Conservation (phyloP, 345 rosid genomes). For the Eucalyptus pauciflora region DNA sequence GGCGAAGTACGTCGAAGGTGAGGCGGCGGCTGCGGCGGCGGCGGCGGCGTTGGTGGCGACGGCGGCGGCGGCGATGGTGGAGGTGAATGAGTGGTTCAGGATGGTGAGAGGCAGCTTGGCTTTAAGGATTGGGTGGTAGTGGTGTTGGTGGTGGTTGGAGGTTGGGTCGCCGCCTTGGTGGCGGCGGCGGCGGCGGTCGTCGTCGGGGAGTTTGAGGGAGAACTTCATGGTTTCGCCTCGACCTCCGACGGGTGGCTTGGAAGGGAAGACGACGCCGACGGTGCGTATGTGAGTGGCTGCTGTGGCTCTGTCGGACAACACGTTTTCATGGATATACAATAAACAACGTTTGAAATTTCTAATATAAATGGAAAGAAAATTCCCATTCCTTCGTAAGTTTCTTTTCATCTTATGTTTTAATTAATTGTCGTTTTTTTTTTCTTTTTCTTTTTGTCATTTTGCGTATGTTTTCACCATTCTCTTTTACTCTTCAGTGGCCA, state of each 20-base stretch:
- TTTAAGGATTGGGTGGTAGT: conserved; percentile 16
- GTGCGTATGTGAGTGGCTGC: background rate
- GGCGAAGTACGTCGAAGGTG: conserved; percentile 12
- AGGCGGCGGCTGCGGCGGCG: conserved; percentile 3
- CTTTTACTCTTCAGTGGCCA: no score
- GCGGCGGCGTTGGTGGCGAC: background rate
- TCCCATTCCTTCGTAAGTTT: background rate
- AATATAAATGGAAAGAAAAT: background rate
- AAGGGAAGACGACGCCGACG: background rate
- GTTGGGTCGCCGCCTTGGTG: background rate
- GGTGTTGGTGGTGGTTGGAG: background rate
- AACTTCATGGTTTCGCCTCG: conserved; percentile 25
- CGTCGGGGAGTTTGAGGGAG: conserved; percentile 32
- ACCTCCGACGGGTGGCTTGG: background rate
- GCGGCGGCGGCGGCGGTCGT: background rate
- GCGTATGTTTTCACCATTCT: background rate
- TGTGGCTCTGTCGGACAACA: background rate
- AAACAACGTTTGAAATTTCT: background rate
- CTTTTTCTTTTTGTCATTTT: no score
- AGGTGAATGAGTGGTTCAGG: conserved; percentile 36
- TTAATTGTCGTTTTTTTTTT: background rate
- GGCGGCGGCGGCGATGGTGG: conserved; percentile 10
- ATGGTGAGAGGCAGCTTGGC: conserved; percentile 41
- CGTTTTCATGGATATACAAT: background rate
- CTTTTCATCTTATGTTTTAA: background rate